Evolutionary conservation across 1,284 basidiomycete genomes (phyloP).

Genomic region (Rhodotorula sp.): DNA sequence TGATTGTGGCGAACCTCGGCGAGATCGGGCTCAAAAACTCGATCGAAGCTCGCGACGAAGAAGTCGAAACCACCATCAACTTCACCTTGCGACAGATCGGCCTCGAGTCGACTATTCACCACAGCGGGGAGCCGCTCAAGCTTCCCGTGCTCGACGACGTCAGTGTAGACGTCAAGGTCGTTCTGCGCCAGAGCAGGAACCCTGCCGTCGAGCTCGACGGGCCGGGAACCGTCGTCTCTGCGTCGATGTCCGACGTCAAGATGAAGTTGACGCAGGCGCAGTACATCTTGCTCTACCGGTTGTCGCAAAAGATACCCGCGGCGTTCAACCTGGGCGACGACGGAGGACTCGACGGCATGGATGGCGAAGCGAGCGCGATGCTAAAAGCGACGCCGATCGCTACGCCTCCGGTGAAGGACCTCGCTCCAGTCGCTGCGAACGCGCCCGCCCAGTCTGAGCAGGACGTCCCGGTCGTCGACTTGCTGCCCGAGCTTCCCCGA

Average conservation of each 20-base stretch:
- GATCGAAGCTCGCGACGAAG: conserved; percentile 59
- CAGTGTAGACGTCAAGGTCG: conserved; percentile 67
- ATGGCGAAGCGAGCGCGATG: conserved; percentile 41
- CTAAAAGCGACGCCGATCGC: conserved; percentile 37
- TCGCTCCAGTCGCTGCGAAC: background rate
- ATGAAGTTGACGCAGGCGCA: conserved; percentile 88
- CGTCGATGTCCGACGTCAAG: conserved; percentile 85
- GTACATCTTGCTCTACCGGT: conserved; percentile 70
- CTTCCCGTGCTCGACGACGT: conserved; percentile 94
- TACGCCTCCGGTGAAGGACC: conserved; percentile 36
- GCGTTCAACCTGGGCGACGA: conserved; percentile 56
- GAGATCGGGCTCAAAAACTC: conserved; percentile 82
- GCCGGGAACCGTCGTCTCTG: conserved; percentile 52
- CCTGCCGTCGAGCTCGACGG: conserved; percentile 40
- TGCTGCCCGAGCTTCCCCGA: conserved; percentile 55
- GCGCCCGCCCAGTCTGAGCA: conserved; percentile 7
- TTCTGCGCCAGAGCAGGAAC: conserved; percentile 61
- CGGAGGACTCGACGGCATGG: conserved; percentile 10
- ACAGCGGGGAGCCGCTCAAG: conserved; percentile 53
- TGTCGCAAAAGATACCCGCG: conserved; percentile 72
- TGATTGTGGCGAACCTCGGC: conserved; percentile 78
- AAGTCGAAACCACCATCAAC: conserved; percentile 60
- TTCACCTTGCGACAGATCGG: conserved; percentile 85
- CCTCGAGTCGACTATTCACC: conserved; percentile 67
- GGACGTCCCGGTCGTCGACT: conserved; percentile 46